Evolutionary conservation across 1,284 basidiomycete genomes (phyloP).

Genomic region (Fistulinella cinereoalba): DNA sequence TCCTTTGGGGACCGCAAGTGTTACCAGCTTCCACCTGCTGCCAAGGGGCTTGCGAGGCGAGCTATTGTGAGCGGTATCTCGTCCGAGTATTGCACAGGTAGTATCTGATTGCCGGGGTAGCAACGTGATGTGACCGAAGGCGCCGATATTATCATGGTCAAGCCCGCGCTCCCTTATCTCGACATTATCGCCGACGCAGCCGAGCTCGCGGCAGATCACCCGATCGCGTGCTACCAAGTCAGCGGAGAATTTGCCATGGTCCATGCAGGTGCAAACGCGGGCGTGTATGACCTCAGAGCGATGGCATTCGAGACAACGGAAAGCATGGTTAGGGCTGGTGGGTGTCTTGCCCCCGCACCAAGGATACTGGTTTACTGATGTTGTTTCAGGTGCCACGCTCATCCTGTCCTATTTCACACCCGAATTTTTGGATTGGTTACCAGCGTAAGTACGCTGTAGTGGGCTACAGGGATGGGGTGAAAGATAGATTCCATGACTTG

Average conservation of each 20-base stretch:
- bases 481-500: too few relatives aligned
- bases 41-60: conserved; percentile 86
- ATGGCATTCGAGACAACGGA: conserved; percentile 96
- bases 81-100: not conserved
- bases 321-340: conserved; percentile 88
- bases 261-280: conserved; percentile 88
- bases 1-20: conserved; percentile 95
- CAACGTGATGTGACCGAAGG: conserved; percentile 90
- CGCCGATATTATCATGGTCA: conserved; percentile 99
- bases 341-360: conserved; percentile 25
- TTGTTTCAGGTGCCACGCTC: conserved; percentile 71
- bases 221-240: conserved; percentile 94
- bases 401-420: conserved; percentile 96
- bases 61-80: conserved; percentile 69
- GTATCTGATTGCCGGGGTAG: conserved; percentile 42
- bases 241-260: conserved; percentile 98
- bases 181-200: conserved; percentile 93
- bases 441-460: conserved; percentile 34
- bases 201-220: conserved; percentile 79
- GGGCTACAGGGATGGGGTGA: too few relatives aligned
- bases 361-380: conserved; percentile 3
- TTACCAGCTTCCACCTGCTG: conserved; percentile 92
- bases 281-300: conserved; percentile 86
- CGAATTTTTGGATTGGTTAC: conserved; percentile 90
- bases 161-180: conserved; percentile 93